Base-by-base conservation (phyloP, 768 basidiomycete genomes). In the Boletus eberwhitei region DNA sequence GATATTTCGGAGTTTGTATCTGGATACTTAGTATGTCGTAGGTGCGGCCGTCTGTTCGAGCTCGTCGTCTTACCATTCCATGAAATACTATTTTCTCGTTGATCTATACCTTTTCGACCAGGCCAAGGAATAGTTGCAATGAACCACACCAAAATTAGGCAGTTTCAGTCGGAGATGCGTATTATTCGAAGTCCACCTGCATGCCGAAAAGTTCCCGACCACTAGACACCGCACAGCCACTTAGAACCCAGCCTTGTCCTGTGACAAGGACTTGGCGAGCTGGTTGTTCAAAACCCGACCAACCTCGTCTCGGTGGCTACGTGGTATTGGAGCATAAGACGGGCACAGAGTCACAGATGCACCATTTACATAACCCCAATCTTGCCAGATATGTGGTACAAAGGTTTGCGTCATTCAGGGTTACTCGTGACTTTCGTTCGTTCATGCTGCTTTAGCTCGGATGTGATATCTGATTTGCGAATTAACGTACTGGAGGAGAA, bases 391-490 rank as follows among this genome's bases (percentile, higher is more conserved):
- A 68, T 51, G 62, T 70, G 50, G 59, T 72, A 37, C 66, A 72
- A 48, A 70, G 69, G 69, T 70, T 32, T 48, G 62, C 24, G 26
- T 52, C 37, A 29, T 49, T 37, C 38, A 9, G 17, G 2, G 46
- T 29, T 42, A 9, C 39, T 47, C 19, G 34, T 17, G 32, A 29
- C 21, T 46, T 51, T 35, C 43, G 26, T 44, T 36, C n/a, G 14
- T 32, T 46, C 44, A 48, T 38, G 8, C n/a, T 29, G 8, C 39
- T 37, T 34, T 61, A 90, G 88, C 62, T 85, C 88, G 48, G 88
- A 90, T 71, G 87, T 90, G 39, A 74, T 90, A 36, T 77, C 77
- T 41, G 85, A 88, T 55, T 77, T 87, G 77, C 77, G 84, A 50
- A 72, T 90, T 7, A 84, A 88, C 56, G 77, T 90, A 1, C 73